A percentile compares a stretch with the other conserved stretches of the same genome.
Conservation (phyloP, 768 basidiomycete genomes). For the Clavulina sp. region DNA sequence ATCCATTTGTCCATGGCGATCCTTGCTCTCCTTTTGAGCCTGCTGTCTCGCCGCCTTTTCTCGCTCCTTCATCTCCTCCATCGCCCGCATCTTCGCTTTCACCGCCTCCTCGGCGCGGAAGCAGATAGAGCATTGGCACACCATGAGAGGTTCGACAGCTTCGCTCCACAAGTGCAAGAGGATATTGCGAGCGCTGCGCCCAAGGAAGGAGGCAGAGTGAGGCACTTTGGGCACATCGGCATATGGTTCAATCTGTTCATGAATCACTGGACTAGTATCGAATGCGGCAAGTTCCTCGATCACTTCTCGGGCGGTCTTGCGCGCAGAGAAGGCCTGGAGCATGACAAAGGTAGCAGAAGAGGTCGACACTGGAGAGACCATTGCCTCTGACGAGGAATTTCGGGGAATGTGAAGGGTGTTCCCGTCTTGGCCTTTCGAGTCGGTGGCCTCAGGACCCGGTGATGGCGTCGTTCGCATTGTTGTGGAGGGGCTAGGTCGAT, state of each 20-base stretch:
- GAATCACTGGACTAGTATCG: background rate
- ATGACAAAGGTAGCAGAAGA: background rate
- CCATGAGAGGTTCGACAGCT: background rate
- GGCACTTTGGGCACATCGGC: background rate
- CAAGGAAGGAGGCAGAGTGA: background rate
- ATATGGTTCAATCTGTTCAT: background rate
- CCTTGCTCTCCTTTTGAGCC: background rate
- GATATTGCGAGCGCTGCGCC: background rate
- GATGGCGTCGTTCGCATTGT: background rate
- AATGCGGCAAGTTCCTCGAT: no score
- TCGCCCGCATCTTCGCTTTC: background rate
- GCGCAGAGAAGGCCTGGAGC: no score
- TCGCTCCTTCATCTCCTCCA: no score
- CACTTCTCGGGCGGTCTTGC: no score
- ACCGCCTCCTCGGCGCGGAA: background rate
- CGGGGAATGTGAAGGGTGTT: background rate
- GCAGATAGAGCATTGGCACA: background rate
- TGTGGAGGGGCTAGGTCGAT: background rate
- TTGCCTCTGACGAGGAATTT: background rate
- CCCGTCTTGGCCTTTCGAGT: no score
- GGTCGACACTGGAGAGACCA: background rate
- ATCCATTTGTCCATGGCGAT: background rate
- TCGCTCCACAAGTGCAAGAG: background rate
- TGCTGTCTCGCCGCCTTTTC: no score
- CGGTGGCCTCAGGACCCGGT: background rate